Conservation (phyloP, 345 rosid genomes). For the Melaleuca quinquenervia region DNA sequence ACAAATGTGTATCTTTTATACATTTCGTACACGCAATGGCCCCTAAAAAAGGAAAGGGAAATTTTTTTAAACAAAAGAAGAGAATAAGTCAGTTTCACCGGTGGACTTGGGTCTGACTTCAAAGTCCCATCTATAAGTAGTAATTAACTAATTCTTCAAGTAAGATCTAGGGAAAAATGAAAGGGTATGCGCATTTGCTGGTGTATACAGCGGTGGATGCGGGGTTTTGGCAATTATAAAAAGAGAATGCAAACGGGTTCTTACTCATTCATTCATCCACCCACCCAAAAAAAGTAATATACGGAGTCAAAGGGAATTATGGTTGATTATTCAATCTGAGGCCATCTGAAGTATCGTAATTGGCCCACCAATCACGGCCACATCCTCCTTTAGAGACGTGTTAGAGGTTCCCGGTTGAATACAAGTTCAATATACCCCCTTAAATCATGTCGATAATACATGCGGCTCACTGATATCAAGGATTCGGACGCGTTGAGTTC, state of each 20-base stretch:
- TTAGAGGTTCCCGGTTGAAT: neutral
- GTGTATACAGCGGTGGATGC: neutral
- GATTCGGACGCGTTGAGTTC: neutral
- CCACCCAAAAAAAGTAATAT: neutral
- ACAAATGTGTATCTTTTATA: neutral
- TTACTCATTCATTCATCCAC: neutral
- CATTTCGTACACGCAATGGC: neutral
- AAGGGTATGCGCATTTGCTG: neutral
- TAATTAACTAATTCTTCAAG: neutral
- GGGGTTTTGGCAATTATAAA: neutral
- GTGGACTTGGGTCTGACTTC: neutral
- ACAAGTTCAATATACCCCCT: neutral
- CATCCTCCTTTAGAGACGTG: neutral
- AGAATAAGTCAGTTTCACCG: neutral
- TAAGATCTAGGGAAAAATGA: neutral
- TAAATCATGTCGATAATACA: neutral
- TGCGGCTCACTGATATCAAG: neutral
- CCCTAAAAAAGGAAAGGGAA: neutral
- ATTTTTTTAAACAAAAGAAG: neutral
- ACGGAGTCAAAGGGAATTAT: neutral
- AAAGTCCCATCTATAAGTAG: neutral
- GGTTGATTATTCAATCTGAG: neutral
- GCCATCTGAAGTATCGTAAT: neutral
- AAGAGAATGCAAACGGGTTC: neutral
- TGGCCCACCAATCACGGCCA: neutral